These are phyloP conservation scores for Teunomyces barrocoloradensis DNA, from an alignment of 805 yeast genomes.

Conservation along the genomic window DNA sequence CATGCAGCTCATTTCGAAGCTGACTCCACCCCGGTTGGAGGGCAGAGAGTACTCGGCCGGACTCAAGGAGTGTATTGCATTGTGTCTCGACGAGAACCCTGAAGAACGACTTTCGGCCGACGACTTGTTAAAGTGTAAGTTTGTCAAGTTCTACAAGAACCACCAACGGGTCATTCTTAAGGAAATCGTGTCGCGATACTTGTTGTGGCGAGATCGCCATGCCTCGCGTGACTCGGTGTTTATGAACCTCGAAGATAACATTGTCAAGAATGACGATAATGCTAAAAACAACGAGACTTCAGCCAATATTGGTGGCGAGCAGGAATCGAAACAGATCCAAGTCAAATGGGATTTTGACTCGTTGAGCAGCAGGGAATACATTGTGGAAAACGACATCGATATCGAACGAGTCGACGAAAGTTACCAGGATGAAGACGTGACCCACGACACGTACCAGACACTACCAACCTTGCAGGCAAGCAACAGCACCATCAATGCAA, in stretches of 20 bases:
- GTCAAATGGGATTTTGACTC: constrained; percentile 92
- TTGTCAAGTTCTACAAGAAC: constrained; percentile 61
- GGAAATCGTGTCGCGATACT: constrained; percentile 71
- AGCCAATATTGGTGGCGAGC: not conserved
- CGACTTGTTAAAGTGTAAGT: constrained; percentile 70
- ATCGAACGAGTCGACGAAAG: constrained; percentile 29
- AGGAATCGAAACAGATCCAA: constrained; percentile 24
- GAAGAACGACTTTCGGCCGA: constrained; percentile 86
- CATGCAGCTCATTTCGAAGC: constrained; percentile 87
- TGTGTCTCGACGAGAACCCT: constrained; percentile 92
- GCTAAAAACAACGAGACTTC: not conserved
- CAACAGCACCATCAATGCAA: constrained; percentile 12
- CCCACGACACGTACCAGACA: constrained; percentile 24
- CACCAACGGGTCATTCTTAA: constrained; percentile 59
- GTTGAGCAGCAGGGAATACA: constrained; percentile 67
- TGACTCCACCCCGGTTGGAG: constrained; percentile 92
- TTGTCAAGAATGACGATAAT: constrained; percentile 1
- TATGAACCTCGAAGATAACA: constrained; percentile 16
- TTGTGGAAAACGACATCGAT: constrained; percentile 66
- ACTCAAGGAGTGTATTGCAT: constrained; percentile 84
- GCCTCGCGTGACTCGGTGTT: constrained; percentile 53
- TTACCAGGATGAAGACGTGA: constrained; percentile 17
- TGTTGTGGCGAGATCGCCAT: constrained; percentile 71
- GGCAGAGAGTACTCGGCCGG: constrained; percentile 77
- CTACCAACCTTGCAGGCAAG: constrained; percentile 23